Evolutionary conservation across 352 stramenopile species (phyloP), one percentile per base, ranked within the genome.

Genomic region (Phytophthora megakarya): DNA sequence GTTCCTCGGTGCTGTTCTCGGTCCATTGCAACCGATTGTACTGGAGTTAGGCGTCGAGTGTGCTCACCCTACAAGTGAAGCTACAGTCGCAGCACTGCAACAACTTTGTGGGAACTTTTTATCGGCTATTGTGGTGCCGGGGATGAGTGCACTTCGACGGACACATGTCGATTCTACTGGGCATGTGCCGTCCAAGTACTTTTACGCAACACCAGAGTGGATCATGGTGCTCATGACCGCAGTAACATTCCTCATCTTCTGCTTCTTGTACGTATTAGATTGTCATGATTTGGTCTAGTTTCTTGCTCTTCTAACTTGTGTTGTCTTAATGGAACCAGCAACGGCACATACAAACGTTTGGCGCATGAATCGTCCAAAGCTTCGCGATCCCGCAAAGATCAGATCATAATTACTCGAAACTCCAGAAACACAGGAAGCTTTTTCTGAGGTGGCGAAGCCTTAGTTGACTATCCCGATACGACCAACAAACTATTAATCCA

Each of bases 51-150:
- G 82, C 13, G 84, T 91, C 12, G 84, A 93, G 43, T 93, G 84
- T 19, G 73, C 84, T 3, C 88, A 86, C 43, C 84, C 84, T 9
- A 93, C 84, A 3, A 93, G 81, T 39, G 84, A 90, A 46, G 80
- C 84, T 6, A 91, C 84, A 0, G 84, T 93, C 40, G 84, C 84
- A 18, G 84, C 84, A 18, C 69, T 93, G 1, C 81, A 91, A 37
- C 84, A 93, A 37, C 80, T 93, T 44, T 91, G 80, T 59, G 84
- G 84, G 10, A 93, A 93, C 52, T 88, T 91, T 21, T 49, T 93
- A 2, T 91, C 81, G 22, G 84, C 81, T 8, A 72, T 88, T 30
- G 18, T 85, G 0, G 81, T 92, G 11, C 84, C 81, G 11, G 68
- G 69, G 0, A 51, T 92, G 10, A 86, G 77, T 52, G 54, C 78